Conservation (phyloP, 2,329 filamentous ascomycete genomes). For the Epichloe elymi region DNA sequence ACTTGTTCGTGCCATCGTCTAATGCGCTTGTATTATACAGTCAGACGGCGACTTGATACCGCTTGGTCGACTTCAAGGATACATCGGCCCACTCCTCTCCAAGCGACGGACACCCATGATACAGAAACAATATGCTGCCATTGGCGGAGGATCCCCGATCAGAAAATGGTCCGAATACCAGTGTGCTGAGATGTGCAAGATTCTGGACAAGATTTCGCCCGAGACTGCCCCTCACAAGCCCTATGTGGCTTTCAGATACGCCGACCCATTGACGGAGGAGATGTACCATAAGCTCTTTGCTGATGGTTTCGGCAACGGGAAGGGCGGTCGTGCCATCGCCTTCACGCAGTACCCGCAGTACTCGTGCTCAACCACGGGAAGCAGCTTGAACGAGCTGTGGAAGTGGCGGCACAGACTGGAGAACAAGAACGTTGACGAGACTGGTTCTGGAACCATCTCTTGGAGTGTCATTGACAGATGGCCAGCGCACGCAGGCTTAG, state of each 20-base stretch:
- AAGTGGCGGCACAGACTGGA: conserved; percentile 88
- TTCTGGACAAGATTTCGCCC: conserved; percentile 79
- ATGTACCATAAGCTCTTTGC: conserved; percentile 74
- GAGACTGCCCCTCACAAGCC: conserved; percentile 94
- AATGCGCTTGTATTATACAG: conserved; percentile 28
- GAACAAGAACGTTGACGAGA: conserved; percentile 49
- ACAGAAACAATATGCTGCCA: conserved; percentile 84
- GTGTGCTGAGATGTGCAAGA: conserved; percentile 90
- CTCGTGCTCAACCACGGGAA: conserved; percentile 93
- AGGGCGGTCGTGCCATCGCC: conserved; percentile 84
- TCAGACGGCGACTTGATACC: conserved; percentile 90
- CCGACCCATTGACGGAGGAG: conserved; percentile 82
- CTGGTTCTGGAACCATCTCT: conserved; percentile 55
- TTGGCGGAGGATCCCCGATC: conserved; percentile 95
- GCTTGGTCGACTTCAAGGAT: conserved; percentile 80
- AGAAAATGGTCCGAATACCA: conserved; percentile 97
- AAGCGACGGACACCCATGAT: conserved; percentile 88
- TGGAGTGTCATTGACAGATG: conserved; percentile 99
- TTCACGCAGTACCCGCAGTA: conserved; percentile 99
- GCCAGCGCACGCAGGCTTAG: conserved; percentile 80
- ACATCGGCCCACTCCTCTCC: conserved; percentile 80
- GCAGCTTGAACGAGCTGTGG: conserved; percentile 93
- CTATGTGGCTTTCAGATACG: conserved; percentile 95
- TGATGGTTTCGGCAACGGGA: conserved; percentile 83
- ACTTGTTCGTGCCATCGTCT: conserved; percentile 2